Evolutionary conservation across 164 flowering plant species (phyloP).

Genomic region (Magnolia kwangsiensis): DNA sequence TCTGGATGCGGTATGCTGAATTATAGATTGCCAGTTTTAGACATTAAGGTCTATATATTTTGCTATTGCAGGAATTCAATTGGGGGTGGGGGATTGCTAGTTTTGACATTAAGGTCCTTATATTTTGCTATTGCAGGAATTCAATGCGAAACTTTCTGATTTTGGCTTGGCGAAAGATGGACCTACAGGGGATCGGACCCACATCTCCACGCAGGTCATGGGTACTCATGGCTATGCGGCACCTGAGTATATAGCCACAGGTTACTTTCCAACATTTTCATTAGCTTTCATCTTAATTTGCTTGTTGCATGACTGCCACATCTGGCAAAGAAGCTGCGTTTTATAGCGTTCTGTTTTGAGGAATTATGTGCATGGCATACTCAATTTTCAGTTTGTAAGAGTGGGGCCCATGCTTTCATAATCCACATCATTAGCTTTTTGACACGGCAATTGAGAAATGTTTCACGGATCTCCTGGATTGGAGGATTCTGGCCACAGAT

Average conservation of each 20-base stretch:
- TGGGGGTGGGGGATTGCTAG: neutral
- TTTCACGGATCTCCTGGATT: too few relatives aligned
- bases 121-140: slow-evolving; percentile 31
- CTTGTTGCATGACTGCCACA: neutral
- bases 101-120: neutral
- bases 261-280: slow-evolving; percentile 10
- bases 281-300: neutral
- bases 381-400: neutral
- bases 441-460: too few relatives aligned
- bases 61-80: neutral
- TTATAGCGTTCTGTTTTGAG: neutral
- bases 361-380: neutral
- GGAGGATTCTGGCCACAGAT: too few relatives aligned
- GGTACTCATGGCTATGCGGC: slow-evolving; percentile 64
- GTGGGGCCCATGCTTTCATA: too few relatives aligned
- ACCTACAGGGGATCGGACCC: slow-evolving; percentile 49
- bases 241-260: slow-evolving; percentile 57
- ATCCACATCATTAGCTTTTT: too few relatives aligned
- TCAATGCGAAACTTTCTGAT: slow-evolving; percentile 56
- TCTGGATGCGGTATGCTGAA: slow-evolving; percentile 61
- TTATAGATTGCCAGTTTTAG: neutral
- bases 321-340: too few relatives aligned
- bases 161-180: slow-evolving; percentile 62
- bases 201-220: slow-evolving; percentile 54
- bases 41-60: neutral